Evolutionary conservation across 352 stramenopile species (phyloP), one percentile per base, ranked within the genome.

Genomic region (Phytophthora sojae): DNA sequence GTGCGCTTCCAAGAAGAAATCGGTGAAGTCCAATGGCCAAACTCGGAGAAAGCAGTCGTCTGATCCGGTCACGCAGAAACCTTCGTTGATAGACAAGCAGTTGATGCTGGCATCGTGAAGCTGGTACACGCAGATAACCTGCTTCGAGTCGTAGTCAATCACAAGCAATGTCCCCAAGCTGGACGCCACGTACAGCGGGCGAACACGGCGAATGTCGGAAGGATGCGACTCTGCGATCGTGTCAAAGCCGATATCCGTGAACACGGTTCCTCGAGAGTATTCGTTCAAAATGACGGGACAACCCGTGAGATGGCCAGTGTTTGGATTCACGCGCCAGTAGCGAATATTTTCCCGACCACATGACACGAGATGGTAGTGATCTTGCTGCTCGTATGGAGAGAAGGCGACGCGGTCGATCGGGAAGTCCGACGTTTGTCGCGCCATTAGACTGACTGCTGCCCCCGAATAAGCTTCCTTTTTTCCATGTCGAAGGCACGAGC

Each of bases 341-440:
- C 93, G 89, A n/a, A 98, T 77, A 73, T 98, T 98, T 63, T 98
- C 93, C 15, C 88, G 86, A 4, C 94, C 94, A 66, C 91, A 97
- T 2, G 90, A 96, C 15, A 98, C 88, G 6, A 98, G 82, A 35
- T 94, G 83, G 19, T 83, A 79, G 1, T 57, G 64, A 45, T 76
- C 69, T 23, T 67, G 65, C 21, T 72, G 15, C 19, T 97, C 92
- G 58, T 96, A 97, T 0, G 90, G 91, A 1, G 90, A 96, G 53
- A 97, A 98, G 14, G 77, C 76, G 32, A 95, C 80, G 0, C 66
- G 76, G 15, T 77, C 63, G 54, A 98, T 83, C 6, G 82, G 74
- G 39, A 97, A 97, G 53, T 97, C 92, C 12, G 85, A 96, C 6
- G 93, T 93, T 75, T 98, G 94, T 23, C 86, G 77, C 6, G 90